Evolutionary conservation across 305 asterid species (phyloP).

Genomic region (Solanum hybrid): DNA sequence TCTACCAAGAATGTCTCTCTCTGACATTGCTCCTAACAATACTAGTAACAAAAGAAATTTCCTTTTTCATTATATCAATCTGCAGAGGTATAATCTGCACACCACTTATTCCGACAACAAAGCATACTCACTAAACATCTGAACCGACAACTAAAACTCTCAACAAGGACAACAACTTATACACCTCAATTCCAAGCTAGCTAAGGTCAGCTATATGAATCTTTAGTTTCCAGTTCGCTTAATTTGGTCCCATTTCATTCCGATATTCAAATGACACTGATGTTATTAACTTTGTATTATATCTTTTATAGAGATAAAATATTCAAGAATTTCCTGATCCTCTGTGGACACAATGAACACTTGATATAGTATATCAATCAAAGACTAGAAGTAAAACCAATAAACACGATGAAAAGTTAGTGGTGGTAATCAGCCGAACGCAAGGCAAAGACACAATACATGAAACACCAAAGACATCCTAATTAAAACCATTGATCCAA

Average conservation of each 20-base stretch:
- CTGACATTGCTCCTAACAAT: background rate
- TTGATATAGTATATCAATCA: background rate
- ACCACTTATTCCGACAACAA: background rate
- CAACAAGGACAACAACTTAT: background rate
- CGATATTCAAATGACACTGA: background rate
- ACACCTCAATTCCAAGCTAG: background rate
- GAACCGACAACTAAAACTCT: background rate
- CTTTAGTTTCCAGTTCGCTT: background rate
- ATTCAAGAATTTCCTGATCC: background rate
- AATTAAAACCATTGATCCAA: background rate
- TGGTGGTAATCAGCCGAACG: background rate
- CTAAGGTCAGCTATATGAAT: background rate
- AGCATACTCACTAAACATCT: background rate
- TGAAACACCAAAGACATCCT: background rate
- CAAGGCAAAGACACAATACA: background rate
- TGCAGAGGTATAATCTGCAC: background rate
- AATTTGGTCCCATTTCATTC: background rate
- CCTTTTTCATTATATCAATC: background rate
- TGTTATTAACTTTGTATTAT: background rate
- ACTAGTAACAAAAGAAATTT: background rate
- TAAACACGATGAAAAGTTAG: background rate
- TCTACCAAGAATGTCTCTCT: background rate
- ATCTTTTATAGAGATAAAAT: background rate
- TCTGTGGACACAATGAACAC: background rate
- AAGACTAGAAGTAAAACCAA: background rate